Base-by-base conservation (phyloP, 352 stramenopile species). In the Phytophthora pini region DNA sequence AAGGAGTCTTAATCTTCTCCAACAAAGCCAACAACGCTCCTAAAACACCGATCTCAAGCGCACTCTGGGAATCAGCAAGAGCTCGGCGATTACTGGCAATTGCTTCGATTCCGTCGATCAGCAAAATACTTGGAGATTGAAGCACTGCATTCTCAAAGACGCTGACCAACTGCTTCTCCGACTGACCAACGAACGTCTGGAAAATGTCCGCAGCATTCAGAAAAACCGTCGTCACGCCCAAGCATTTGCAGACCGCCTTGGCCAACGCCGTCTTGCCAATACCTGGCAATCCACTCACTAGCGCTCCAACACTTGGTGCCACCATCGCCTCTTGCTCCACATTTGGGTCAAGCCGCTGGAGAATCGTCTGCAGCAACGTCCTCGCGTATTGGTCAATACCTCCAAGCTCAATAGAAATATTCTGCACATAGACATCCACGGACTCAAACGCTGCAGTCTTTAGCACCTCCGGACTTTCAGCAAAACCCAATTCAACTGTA, bases 131-230 rank as follows among this genome's bases (percentile, higher is more conserved):
- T 24, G 86, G 86, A 20, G 67, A 65, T 12, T 85, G 61, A 4
- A 79, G 63, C 13, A 69, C 54, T 24, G 79, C 72, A 20, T 67
- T 65, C 61, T 92, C 77, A 60, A 96, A 94, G 0, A 73, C 70
- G 27, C 76, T 72, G 26, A 90, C 65, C 17, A 96, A 68, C 45
- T 90, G 64, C 11, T 77, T 77, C 67, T 97, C 90, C 1, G 86
- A 94, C 59, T 99, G 93, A 31, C 97, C 97, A 12, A 97, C 90
- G 43, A 84, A 88, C 44, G 97, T 98, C 34, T 96, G 91, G 58
- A 99, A 98, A 26, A 99, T 89, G 68, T 99, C 95, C 0, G 96
- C 90, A 3, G 94, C 97, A 44, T 87, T 78, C 15, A 95, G 39
- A 22, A 84, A 89, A 26, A 72, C 70, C 11, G 77, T 61, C 4